Evolutionary conservation across 1,284 basidiomycete species (phyloP).

Genomic region (Xerocomus tenax): DNA sequence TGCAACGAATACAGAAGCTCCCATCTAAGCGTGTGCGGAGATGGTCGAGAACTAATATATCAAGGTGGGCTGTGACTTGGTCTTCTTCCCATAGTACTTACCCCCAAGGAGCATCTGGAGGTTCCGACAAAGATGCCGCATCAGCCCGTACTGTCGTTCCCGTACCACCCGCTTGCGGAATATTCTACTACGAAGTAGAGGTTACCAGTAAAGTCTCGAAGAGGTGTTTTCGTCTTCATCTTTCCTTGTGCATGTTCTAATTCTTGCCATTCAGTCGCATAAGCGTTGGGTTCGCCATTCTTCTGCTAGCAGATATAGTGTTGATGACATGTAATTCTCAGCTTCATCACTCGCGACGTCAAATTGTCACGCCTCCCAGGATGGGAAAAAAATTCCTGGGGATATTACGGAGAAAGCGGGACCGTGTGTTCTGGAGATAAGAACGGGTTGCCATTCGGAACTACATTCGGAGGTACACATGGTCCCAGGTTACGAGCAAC

Average conservation of each 20-base stretch:
- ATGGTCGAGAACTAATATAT: conserved; percentile 66
- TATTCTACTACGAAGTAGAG: conserved; percentile 87
- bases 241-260: conserved; percentile 9
- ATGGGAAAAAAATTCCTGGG: conserved; percentile 87
- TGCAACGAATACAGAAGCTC: conserved; percentile 56
- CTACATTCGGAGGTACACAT: conserved; percentile 62
- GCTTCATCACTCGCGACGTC: conserved; percentile 47
- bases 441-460: conserved; percentile 65
- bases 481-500: neutral
- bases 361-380: conserved; percentile 74
- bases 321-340: conserved; percentile 21
- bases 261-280: conserved; percentile 51
- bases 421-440: conserved; percentile 68
- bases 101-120: conserved; percentile 41
- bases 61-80: conserved; percentile 37
- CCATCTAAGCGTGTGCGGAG: conserved; percentile 52
- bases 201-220: conserved; percentile 64
- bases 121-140: conserved; percentile 72
- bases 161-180: conserved; percentile 75
- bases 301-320: neutral
- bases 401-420: conserved; percentile 91
- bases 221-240: conserved; percentile 44
- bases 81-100: conserved; percentile 6
- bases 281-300: conserved; percentile 56
- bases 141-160: conserved; percentile 66